Evolutionary conservation across 2,329 filamentous ascomycete species (phyloP).

Genomic region (Didymella sp.): DNA sequence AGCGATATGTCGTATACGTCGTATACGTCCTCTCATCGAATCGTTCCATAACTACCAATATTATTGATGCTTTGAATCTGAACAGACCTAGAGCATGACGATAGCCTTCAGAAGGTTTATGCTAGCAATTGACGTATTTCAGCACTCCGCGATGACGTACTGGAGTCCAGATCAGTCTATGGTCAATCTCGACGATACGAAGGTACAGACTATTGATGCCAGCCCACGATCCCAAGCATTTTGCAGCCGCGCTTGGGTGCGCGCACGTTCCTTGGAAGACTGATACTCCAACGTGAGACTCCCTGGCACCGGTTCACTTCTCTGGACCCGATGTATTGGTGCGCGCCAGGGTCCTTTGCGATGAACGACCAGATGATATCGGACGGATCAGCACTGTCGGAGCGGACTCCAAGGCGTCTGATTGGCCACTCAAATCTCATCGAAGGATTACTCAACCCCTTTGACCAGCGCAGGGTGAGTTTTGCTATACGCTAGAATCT

Average conservation of each 20-base stretch:
- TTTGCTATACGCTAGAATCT: constrained; percentile 14
- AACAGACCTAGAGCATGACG: constrained; percentile 1
- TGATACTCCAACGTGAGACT: neutral
- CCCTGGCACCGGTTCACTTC: constrained; percentile 1
- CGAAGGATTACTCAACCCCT: neutral
- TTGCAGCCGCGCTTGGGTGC: neutral
- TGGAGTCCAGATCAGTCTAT: constrained; percentile 7
- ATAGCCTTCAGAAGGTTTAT: neutral
- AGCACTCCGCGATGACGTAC: neutral
- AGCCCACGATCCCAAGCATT: neutral
- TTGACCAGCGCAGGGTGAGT: neutral
- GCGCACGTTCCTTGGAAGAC: constrained; percentile 1
- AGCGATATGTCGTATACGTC: neutral
- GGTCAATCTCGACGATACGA: neutral
- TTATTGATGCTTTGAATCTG: neutral
- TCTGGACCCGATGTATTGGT: constrained; percentile 2
- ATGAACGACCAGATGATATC: neutral
- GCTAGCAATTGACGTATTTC: constrained; percentile 4
- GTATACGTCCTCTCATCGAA: neutral
- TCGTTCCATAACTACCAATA: neutral
- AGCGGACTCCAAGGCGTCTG: neutral
- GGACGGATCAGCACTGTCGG: neutral
- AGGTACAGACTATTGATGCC: constrained; percentile 1
- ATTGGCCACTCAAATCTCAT: neutral
- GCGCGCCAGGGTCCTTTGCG: constrained; percentile 2